These are phyloP conservation scores for Lichtheimia ornata DNA, from an alignment of 371 early-diverging fungal genomes.

Conservation along the genomic window DNA sequence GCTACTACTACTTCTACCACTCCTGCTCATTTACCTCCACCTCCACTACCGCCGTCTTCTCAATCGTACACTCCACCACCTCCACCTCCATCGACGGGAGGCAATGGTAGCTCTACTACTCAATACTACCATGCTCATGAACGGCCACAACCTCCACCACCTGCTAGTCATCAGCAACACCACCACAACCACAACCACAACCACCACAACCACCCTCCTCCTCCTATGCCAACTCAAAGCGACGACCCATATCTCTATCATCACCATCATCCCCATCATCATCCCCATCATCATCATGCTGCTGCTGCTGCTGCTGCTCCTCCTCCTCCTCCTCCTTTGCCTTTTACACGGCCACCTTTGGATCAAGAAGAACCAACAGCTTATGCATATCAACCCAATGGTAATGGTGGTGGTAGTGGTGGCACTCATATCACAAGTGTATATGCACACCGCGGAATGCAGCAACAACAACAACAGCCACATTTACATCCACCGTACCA, in stretches of 20 bases:
- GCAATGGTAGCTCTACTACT: background rate
- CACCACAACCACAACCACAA: background rate
- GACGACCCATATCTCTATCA: slow-evolving; percentile 14
- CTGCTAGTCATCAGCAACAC: no score
- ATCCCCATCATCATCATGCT: slow-evolving; percentile 16
- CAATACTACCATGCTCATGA: slow-evolving; percentile 10
- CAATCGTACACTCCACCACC: slow-evolving; percentile 5
- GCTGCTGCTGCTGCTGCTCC: no score
- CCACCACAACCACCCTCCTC: slow-evolving; percentile 7
- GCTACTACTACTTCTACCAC: background rate
- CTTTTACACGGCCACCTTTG: slow-evolving; percentile 5
- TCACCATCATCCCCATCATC: slow-evolving; percentile 9
- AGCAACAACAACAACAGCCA: background rate
- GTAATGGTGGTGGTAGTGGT: no score
- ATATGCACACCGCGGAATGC: slow-evolving; percentile 1
- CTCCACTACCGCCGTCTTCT: background rate
- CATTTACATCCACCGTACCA: slow-evolving; percentile 8
- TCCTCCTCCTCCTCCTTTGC: background rate
- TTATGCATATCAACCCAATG: background rate
- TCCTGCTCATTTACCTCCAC: background rate
- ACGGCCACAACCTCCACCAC: background rate
- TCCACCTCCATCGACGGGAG: slow-evolving; percentile 1
- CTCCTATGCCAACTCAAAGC: background rate
- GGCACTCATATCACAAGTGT: background rate
- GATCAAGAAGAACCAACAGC: background rate